Conservation (phyloP, 2,329 filamentous ascomycete species). For the Acrocalymma vagum region DNA sequence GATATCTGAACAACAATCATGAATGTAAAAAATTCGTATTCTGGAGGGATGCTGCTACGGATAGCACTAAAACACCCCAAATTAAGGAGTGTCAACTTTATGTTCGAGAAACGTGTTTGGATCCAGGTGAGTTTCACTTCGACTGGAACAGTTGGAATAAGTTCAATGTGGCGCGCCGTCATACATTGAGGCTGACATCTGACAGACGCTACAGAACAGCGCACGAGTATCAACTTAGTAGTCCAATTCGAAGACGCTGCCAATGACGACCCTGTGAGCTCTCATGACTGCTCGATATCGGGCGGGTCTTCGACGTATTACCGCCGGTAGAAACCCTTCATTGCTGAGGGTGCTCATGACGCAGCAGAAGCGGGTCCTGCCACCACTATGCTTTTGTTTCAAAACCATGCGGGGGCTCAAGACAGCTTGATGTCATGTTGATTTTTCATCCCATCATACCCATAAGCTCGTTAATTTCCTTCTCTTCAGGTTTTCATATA, state of each 20-base stretch:
- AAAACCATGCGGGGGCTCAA: too few relatives aligned
- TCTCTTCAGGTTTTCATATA: conserved; percentile 8
- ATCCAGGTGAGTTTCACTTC: conserved; percentile 20
- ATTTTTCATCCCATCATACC: too few relatives aligned
- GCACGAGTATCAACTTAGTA: conserved; percentile 24
- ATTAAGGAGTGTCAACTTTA: conserved; percentile 21
- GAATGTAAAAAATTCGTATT: conserved; percentile 34
- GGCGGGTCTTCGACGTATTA: too few relatives aligned
- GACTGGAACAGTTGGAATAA: conserved; percentile 2
- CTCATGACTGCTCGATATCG: conserved; percentile 2
- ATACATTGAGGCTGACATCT: conserved; percentile 16
- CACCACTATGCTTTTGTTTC: too few relatives aligned
- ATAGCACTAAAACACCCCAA: background rate
- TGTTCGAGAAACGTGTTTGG: conserved; percentile 31
- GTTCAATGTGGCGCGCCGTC: conserved; percentile 10
- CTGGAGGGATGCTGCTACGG: conserved; percentile 22
- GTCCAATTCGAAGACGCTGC: conserved; percentile 19
- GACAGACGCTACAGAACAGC: conserved; percentile 8
- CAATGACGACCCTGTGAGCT: background rate
- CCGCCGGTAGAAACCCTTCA: too few relatives aligned
- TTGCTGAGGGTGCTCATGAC: too few relatives aligned
- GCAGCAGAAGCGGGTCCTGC: too few relatives aligned
- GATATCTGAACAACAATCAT: conserved; percentile 37
- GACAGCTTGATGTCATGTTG: too few relatives aligned
- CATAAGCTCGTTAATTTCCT: too few relatives aligned